A percentile compares a stretch with the other conserved stretches of the same genome.
Conservation (phyloP, 1,284 basidiomycete species). For the Polyporus tsugae region DNA sequence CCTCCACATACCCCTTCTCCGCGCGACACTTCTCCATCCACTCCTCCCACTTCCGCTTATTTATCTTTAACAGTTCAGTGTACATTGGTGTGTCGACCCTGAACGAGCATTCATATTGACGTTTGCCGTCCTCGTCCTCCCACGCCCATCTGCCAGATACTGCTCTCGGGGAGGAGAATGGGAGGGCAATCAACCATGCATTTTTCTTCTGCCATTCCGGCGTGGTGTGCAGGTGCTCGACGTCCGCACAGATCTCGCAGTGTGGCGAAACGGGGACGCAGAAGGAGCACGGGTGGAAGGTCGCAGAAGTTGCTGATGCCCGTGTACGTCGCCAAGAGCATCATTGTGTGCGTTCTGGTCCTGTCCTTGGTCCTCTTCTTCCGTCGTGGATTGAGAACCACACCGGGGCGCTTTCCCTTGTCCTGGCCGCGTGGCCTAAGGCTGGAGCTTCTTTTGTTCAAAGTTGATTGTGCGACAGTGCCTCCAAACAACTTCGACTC, state of each 20-base stretch:
- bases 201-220: conserved; percentile 13
- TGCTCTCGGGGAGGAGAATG: background rate
- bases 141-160: background rate
- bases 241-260: background rate
- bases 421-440: background rate
- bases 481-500: background rate
- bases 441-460: background rate
- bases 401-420: background rate
- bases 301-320: background rate
- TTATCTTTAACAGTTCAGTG: background rate
- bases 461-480: too few species aligned
- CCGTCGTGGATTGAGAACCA: background rate
- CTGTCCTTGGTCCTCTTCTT: background rate
- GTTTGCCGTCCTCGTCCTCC: background rate
- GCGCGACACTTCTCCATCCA: background rate
- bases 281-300: conserved; percentile 15
- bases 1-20: background rate
- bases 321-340: conserved; percentile 5
- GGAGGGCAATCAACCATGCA: conserved; percentile 12
- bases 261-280: conserved; percentile 14
- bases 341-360: background rate
- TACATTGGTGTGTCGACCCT: background rate
- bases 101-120: background rate
- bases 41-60: background rate
- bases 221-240: conserved; percentile 13